Base-by-base conservation (phyloP, 148 eudicot species). In the Linanthus parryae region DNA sequence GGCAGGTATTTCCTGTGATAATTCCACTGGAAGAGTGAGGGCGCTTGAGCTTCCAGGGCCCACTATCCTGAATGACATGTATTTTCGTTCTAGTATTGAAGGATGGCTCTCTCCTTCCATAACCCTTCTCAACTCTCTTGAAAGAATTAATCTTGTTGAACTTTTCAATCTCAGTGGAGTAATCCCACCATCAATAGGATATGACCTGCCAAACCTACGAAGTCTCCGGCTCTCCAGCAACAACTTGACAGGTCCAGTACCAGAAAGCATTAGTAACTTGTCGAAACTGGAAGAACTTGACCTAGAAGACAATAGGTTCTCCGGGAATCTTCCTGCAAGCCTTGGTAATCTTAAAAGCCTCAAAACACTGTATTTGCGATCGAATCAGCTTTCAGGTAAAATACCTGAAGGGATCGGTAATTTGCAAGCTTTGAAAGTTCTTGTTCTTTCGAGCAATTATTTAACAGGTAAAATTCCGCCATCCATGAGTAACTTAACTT, bases 1-100 rank as follows among this genome's bases (percentile, higher is more conserved):
- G 83, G 70, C 52, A 5, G 81, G 81, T 11, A 77, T 77, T 22
- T 21, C 42, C 27, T 81, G 88, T 44, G 63, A 66, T n/a, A 73
- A 43, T 3, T 44, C 8, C 7, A 75, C 82, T 2, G 72, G 71
- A 26, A 68, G 85, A 66, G 85, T 83, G n/a, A 71, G 50, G 5
- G 56, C 71, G 56, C 41, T 79, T 16, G 59, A 66, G 47, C 82
- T 83, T 16, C 77, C 80, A 0, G 78, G 80, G 2, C 18, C 68
- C 8, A 22, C 59, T 17, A 50, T 75, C 23, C 36, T n/a, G n/a
- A n/a, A n/a, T n/a, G n/a, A n/a, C n/a, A n/a, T n/a, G n/a, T n/a
- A n/a, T n/a, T n/a, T n/a, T n/a, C n/a, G n/a, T n/a, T n/a, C n/a
- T n/a, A n/a, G 3, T 4, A 26, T 48, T 34, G 17, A 27, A 2